These are phyloP conservation scores for Hordeum pubiflorum DNA, from an alignment of 202 grass and related monocot species.

Conservation along the genomic window DNA sequence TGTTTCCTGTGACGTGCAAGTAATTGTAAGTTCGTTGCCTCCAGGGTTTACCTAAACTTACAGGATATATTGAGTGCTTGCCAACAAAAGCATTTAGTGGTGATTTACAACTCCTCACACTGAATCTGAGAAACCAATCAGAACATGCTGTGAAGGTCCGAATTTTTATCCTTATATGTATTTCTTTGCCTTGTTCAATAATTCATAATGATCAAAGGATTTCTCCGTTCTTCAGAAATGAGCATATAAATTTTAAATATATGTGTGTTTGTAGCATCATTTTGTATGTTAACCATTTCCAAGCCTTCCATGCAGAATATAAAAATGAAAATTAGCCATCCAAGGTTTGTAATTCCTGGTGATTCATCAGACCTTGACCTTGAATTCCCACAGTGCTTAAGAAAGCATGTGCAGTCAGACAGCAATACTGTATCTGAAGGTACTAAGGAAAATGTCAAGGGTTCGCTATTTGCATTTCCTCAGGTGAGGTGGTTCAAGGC, in stretches of 20 bases:
- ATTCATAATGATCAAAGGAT: background rate
- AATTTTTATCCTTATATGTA: slow-evolving; percentile 9
- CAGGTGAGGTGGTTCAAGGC: slow-evolving; percentile 46
- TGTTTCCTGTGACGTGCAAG: slow-evolving; percentile 5
- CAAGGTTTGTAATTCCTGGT: slow-evolving; percentile 72
- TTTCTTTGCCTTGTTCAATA: slow-evolving; percentile 7
- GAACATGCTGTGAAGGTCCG: slow-evolving; percentile 76
- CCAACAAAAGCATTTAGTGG: slow-evolving; percentile 65
- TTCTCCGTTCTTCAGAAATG: slow-evolving; percentile 4
- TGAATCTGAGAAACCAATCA: slow-evolving; percentile 76
- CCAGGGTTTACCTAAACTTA: slow-evolving; percentile 84
- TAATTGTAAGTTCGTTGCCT: slow-evolving; percentile 27
- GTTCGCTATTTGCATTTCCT: slow-evolving; percentile 73
- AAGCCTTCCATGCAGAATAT: slow-evolving; percentile 62
- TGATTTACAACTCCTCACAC: slow-evolving; percentile 63
- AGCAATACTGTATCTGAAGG: slow-evolving; percentile 27
- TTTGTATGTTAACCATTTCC: slow-evolving; percentile 16
- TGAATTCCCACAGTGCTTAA: slow-evolving; percentile 63
- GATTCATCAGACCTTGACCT: slow-evolving; percentile 38
- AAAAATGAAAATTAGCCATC: slow-evolving; percentile 89
- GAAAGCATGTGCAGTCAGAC: slow-evolving; percentile 39
- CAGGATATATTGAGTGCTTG: slow-evolving; percentile 61
- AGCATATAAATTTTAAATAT: background rate
- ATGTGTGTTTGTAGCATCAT: slow-evolving; percentile 5
- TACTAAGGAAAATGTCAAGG: slow-evolving; percentile 41